Evolutionary conservation across 257 asterid species (phyloP), one percentile per base, ranked within the genome.

Genomic region (Verbascum thapsus): DNA sequence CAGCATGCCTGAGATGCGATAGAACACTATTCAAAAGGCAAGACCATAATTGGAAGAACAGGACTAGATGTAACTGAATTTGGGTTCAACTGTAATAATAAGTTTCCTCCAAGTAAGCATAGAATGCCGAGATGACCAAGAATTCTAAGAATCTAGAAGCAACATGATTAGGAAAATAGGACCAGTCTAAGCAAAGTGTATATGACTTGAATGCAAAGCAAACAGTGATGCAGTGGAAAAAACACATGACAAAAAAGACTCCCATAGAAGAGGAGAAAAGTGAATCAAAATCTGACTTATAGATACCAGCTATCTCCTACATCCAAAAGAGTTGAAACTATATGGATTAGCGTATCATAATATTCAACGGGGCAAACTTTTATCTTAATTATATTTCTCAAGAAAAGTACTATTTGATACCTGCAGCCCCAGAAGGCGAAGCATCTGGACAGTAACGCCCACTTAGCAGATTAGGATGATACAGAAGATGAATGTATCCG

Each of bases 361-460:
- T 34, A 66, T 64, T 55, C 59, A 62, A 26, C 37, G n/a, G 13
- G 26, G 53, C 19, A 50, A 12, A 13, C 23, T 32, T 53, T 22
- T 75, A 49, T 18, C 55, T 15, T 20, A 53, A 61, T 12, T 26
- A 30, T 18, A 39, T 20, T 48, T 69, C 50, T 32, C 40, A 19
- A 75, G 32, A 55, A 52, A 26, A 61, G 50, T 43, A 20, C 37
- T 66, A 69, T 26, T 23, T 52, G 62, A 65, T 75, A 89, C 99
- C 99, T 92, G 97, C 71, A 58, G 95, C 80, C 64, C 96, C 97
- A 73, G 91, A 74, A 58, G 95, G 95, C 71, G 99, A 92, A 87
- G 96, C 97, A 86, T 91, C 98, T 10, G 95, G 95, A 76, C 98
- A 91, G 65, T 74, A 91, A 53, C 98, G 95, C 56, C 96, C 98